Base-by-base conservation (phyloP, 345 rosid genomes). In the Citrus mangshanensis region DNA sequence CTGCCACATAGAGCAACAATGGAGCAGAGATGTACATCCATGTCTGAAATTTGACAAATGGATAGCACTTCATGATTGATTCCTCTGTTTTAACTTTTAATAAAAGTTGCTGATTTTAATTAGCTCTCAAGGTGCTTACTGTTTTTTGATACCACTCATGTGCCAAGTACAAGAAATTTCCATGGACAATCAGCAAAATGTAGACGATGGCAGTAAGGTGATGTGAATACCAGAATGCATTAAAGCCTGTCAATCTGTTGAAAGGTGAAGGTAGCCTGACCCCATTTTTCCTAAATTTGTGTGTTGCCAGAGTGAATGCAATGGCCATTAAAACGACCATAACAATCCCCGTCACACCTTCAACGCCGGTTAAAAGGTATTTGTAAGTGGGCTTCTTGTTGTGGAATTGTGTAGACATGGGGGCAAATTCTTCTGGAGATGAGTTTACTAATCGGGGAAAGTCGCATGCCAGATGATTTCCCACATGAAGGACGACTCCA, bases 211-310 rank as follows among this genome's bases (percentile, higher is more conserved):
- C 92, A 5, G 92, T 84, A 71, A 96, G 93, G 77, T 96, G 99
- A 82, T 96, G 99, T 72, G 98, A 89, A 77, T 96, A 96, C 99
- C 99, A 96, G 80, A 96, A 96, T 22, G 99, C 96, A 66, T 96
- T 96, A 84, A 92, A 96, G 35, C 99, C 99, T 25, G 97, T 91
- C 77, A 94, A 80, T 77, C 88, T 87, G 78, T 94, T 91, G 81
- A 96, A 86, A 12, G 98, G 98, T 55, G 91, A 74, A 2, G 97
- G 98, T 37, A 95, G 89, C 71, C 89, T 89, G 74, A 95, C 89
- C 54, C 78, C 77, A 69, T 94, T 94, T 77, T 82, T 88, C 81
- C 97, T 81, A 81, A 93, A 89, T 28, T 79, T 87, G 67, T 86
- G 84, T 18, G 97, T 91, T 42, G 99, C 99, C 42, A 94, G 86